Percentiles rank a stretch among this genome's conserved stretches.
Evolutionary conservation across 192 early-diverging fungal species (phyloP).

Genomic region (Coemansia pectinata): DNA sequence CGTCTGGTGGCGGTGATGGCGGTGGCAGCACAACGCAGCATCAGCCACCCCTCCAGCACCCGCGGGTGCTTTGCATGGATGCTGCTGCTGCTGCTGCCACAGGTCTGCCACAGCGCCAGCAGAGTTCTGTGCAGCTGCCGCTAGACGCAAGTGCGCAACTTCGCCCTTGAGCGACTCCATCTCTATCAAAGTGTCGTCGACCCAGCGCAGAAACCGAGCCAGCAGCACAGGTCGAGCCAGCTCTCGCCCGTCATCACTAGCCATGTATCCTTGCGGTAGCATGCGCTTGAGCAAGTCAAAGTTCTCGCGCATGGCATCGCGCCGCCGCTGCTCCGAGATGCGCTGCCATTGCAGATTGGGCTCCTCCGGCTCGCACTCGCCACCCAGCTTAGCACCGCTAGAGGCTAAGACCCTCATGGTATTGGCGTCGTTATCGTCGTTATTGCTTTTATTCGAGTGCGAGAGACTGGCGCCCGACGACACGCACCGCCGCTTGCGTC

Average conservation of each 20-base stretch:
- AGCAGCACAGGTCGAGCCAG: slow-evolving; percentile 52
- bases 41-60: neutral
- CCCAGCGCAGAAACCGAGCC: slow-evolving; percentile 53
- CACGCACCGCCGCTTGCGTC: slow-evolving; percentile 48
- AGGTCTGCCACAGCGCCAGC: neutral
- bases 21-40: neutral
- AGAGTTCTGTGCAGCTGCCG: neutral
- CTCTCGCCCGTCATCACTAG: slow-evolving; percentile 55
- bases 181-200: slow-evolving; percentile 55
- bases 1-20: neutral
- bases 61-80: neutral
- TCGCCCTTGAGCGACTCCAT: slow-evolving; percentile 50
- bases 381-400: neutral
- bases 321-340: slow-evolving; percentile 49
- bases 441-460: neutral
- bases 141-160: slow-evolving; percentile 26
- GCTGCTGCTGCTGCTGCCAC: slow-evolving; percentile 1
- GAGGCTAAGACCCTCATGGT: neutral
- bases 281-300: slow-evolving; percentile 57
- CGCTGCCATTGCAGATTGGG: slow-evolving; percentile 52
- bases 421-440: too few relatives aligned
- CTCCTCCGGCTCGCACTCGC: slow-evolving; percentile 7
- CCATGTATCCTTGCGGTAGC: slow-evolving; percentile 53
- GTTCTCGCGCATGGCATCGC: slow-evolving; percentile 57
- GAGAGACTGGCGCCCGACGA: slow-evolving; percentile 17